Evolutionary conservation across 1,139 yeast species (phyloP).

Genomic region (Kodamaea plutei): DNA sequence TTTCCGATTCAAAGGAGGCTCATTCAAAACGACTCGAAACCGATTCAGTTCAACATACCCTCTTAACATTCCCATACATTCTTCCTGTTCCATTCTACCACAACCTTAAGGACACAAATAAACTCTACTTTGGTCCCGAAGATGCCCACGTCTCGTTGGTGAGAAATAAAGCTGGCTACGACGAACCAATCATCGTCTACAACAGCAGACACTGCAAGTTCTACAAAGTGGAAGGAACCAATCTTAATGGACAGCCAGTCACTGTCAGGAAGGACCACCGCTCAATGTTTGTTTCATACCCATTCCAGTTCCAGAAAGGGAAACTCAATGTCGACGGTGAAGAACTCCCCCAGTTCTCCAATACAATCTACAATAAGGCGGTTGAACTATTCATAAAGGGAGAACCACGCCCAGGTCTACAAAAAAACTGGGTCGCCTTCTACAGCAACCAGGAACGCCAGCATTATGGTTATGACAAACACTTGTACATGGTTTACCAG

Average conservation of each 20-base stretch:
- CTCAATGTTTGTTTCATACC: constrained; percentile 38
- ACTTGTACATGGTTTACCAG: constrained; percentile 31
- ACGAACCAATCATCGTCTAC: constrained; percentile 36
- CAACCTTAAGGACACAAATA: constrained; percentile 18
- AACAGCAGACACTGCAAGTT: constrained; percentile 32
- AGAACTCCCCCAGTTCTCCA: constrained; percentile 9
- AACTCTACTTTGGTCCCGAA: constrained; percentile 39
- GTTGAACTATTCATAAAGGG: constrained; percentile 26
- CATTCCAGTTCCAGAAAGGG: constrained; percentile 38
- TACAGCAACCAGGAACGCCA: constrained; percentile 22
- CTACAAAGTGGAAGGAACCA: no score
- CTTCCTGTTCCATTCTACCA: constrained; percentile 33
- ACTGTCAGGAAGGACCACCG: no score
- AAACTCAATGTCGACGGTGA: constrained; percentile 26
- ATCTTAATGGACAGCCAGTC: no score
- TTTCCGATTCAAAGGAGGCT: no score
- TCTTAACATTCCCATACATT: constrained; percentile 27
- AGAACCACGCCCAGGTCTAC: constrained; percentile 20
- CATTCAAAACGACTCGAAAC: no score
- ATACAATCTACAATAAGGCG: constrained; percentile 20
- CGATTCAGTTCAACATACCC: constrained; percentile 8
- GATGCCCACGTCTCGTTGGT: constrained; percentile 38
- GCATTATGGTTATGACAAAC: constrained; percentile 22
- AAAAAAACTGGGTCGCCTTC: constrained; percentile 47
- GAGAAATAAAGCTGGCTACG: constrained; percentile 26